Evolutionary conservation across 2,329 filamentous ascomycete species (phyloP).

Genomic region (Cucurbitaria berberidis): DNA sequence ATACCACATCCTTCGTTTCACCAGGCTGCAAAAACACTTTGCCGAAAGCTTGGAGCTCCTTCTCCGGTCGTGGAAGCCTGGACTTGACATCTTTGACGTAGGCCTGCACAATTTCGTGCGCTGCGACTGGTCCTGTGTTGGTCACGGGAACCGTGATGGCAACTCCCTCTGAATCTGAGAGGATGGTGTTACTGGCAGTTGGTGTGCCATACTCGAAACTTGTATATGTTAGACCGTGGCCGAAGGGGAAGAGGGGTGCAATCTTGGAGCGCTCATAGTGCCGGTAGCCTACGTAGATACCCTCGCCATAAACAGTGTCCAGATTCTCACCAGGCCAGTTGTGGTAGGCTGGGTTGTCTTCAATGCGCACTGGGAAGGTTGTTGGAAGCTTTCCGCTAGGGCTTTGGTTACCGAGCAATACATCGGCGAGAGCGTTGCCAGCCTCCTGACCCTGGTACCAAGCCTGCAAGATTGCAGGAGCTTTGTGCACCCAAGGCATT

Average conservation of each 20-base stretch:
- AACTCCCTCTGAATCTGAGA: constrained; percentile 55
- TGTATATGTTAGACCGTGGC: constrained; percentile 79
- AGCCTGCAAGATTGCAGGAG: constrained; percentile 72
- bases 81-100: constrained; percentile 71
- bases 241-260: constrained; percentile 74
- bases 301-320: constrained; percentile 73
- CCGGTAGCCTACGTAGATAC: constrained; percentile 74
- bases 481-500: constrained; percentile 72
- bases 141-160: constrained; percentile 58
- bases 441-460: constrained; percentile 91
- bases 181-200: constrained; percentile 57
- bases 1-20: constrained; percentile 42
- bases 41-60: constrained; percentile 73
- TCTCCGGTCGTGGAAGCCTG: constrained; percentile 68
- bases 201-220: constrained; percentile 69
- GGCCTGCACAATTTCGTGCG: constrained; percentile 70
- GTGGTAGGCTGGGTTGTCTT: constrained; percentile 73
- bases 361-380: constrained; percentile 65
- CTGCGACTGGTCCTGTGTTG: constrained; percentile 64
- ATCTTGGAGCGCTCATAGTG: constrained; percentile 71
- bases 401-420: constrained; percentile 75
- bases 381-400: constrained; percentile 77
- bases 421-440: constrained; percentile 79
- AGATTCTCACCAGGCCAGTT: constrained; percentile 76
- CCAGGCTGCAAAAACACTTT: constrained; percentile 48